These are phyloP conservation scores for Lasiodiplodia gonubiensis DNA, from an alignment of 2,329 filamentous ascomycete genomes.

Conservation along the genomic window DNA sequence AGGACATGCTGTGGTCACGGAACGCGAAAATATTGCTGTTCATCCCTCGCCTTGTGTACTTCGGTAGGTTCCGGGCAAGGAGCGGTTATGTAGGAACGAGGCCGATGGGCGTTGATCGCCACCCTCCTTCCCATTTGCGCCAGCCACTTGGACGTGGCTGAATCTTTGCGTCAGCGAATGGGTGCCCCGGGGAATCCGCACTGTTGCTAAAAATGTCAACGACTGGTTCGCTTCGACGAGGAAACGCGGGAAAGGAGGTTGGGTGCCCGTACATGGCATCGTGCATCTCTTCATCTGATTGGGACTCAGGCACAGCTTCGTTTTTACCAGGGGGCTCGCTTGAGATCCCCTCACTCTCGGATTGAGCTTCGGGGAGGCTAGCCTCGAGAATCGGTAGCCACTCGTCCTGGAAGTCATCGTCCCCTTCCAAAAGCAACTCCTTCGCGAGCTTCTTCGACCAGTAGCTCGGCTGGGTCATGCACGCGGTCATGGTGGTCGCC, in stretches of 20 bases:
- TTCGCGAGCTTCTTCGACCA: conserved; percentile 48
- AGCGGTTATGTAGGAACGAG: conserved; percentile 32
- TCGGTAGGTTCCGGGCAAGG: conserved; percentile 11
- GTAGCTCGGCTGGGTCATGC: conserved; percentile 44
- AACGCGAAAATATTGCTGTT: background rate
- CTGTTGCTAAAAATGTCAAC: conserved; percentile 17
- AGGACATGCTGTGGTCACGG: background rate
- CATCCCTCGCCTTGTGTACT: background rate
- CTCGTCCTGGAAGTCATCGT: conserved; percentile 34
- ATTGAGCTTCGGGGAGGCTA: conserved; percentile 30
- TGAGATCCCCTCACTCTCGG: conserved; percentile 8
- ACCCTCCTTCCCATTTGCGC: conserved; percentile 41
- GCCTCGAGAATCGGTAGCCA: conserved; percentile 46
- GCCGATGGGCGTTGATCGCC: conserved; percentile 42
- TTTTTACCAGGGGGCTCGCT: background rate
- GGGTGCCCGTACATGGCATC: conserved; percentile 23
- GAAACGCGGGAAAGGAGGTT: conserved; percentile 29
- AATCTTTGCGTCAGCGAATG: background rate
- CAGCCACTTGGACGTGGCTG: conserved; percentile 33
- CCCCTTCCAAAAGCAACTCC: conserved; percentile 37
- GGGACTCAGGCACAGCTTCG: conserved; percentile 1
- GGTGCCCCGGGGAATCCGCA: conserved; percentile 12
- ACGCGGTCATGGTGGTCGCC: conserved; percentile 23
- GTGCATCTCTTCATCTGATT: conserved; percentile 22
- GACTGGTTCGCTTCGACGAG: background rate